Percentiles rank a stretch among this genome's conserved stretches.
Conservation (phyloP, 2,329 filamentous ascomycete species). For the Apiospora marii region DNA sequence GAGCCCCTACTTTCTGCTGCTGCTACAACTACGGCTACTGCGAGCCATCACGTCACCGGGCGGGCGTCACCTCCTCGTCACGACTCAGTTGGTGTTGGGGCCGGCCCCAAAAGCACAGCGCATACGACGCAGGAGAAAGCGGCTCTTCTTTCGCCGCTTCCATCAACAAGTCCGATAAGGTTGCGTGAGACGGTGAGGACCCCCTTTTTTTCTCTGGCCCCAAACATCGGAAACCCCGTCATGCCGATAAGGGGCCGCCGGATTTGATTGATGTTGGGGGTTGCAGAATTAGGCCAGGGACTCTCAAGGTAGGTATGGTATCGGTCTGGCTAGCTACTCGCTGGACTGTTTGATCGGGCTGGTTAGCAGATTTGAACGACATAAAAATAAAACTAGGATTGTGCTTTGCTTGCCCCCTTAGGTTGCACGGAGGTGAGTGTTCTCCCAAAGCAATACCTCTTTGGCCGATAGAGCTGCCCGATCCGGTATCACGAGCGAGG, state of each 20-base stretch:
- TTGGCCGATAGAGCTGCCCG: conserved; percentile 11
- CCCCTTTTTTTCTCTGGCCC: conserved; percentile 20
- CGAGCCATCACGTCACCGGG: conserved; percentile 13
- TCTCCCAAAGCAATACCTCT: neutral
- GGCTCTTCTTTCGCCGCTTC: neutral
- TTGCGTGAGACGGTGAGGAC: conserved; percentile 16
- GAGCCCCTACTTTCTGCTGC: no score
- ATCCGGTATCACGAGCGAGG: conserved; percentile 17
- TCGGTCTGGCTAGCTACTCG: neutral
- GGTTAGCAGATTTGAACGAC: neutral
- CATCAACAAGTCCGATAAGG: conserved; percentile 16
- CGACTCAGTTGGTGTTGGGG: conserved; percentile 9
- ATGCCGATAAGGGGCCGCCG: conserved; percentile 7
- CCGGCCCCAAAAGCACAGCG: neutral
- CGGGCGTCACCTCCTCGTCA: conserved; percentile 14
- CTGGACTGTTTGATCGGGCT: conserved; percentile 2
- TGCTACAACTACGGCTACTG: neutral
- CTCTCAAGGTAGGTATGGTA: neutral
- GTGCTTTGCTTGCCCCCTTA: neutral
- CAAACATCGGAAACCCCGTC: conserved; percentile 15
- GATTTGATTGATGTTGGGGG: conserved; percentile 11
- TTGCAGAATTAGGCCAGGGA: neutral
- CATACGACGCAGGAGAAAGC: neutral
- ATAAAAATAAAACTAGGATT: neutral
- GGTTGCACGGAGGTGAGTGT: neutral